phyloP scores from a whole-genome alignment of 2,329 filamentous ascomycete genomes.

The Simplicillium sp. region DNA sequence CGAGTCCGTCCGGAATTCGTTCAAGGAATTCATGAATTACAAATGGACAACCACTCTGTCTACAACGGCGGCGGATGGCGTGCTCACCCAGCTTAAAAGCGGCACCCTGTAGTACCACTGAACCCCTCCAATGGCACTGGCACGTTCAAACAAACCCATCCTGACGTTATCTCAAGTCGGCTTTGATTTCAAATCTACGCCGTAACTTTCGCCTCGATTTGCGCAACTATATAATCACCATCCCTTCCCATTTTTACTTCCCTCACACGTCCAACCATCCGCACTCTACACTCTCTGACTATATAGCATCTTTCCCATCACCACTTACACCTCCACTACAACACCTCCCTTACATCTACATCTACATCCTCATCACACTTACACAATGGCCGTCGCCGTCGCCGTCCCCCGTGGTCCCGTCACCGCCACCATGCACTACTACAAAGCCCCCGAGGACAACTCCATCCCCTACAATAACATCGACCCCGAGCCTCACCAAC shows the following conservation, averaged over 20 bases:
- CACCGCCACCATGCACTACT: constrained; percentile 57
- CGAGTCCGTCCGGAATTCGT: too few species aligned
- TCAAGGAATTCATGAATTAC: too few species aligned
- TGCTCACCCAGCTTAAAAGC: too few species aligned
- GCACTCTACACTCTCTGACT: neutral
- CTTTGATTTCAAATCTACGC: neutral
- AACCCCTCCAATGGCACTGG: neutral
- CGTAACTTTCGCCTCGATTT: neutral
- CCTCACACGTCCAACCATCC: neutral
- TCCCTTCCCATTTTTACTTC: neutral
- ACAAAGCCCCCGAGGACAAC: constrained; percentile 48
- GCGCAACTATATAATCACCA: neutral
- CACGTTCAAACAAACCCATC: too few species aligned
- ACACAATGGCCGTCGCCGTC: constrained; percentile 26
- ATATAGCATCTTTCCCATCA: neutral
- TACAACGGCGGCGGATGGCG: too few species aligned
- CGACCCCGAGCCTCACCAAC: constrained; percentile 51
- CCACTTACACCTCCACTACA: neutral
- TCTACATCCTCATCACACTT: constrained; percentile 2
- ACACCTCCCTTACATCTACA: neutral
- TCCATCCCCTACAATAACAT: constrained; percentile 57
- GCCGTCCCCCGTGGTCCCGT: constrained; percentile 49
- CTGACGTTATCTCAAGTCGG: neutral
- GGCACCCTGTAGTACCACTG: neutral
- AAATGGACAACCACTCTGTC: too few species aligned